A percentile compares a stretch with the other conserved stretches of the same genome.
phyloP scores from a whole-genome alignment of 805 yeast species.

The Ogataea neopini region DNA sequence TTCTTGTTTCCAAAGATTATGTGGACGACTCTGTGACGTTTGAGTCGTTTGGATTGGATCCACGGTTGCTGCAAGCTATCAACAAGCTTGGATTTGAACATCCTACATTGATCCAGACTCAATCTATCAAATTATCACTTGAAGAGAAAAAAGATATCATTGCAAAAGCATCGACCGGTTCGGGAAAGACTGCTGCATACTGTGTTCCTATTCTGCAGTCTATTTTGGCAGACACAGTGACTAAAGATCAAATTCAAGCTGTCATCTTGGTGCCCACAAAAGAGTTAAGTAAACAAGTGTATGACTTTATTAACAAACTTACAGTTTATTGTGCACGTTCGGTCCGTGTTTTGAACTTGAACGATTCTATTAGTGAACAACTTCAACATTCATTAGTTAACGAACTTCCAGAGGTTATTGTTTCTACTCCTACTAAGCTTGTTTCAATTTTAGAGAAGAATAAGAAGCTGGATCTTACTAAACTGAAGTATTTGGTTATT shows the following conservation, averaged over 20 bases:
- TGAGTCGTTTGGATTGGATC: conserved; percentile 77
- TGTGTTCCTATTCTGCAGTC: conserved; percentile 82
- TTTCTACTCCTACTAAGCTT: conserved; percentile 86
- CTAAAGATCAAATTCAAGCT: conserved; percentile 44
- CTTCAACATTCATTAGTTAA: conserved; percentile 70
- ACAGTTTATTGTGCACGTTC: conserved; percentile 68
- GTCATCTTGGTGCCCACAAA: conserved; percentile 90
- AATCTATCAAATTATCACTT: conserved; percentile 88
- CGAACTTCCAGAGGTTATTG: conserved; percentile 76
- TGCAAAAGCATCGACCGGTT: conserved; percentile 93
- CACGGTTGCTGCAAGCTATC: conserved; percentile 81
- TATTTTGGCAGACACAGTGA: conserved; percentile 49
- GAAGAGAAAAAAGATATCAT: conserved; percentile 89
- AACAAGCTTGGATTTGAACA: conserved; percentile 74
- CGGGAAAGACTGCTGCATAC: conserved; percentile 94
- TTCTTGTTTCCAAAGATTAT: conserved; percentile 65
- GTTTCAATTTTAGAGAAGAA: conserved; percentile 52
- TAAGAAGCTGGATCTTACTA: conserved; percentile 48
- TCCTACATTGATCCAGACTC: conserved; percentile 89
- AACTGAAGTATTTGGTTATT: conserved; percentile 71
- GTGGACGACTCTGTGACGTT: conserved; percentile 71
- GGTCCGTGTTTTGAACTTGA: conserved; percentile 63
- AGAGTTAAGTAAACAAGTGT: conserved; percentile 86
- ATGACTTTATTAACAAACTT: conserved; percentile 65
- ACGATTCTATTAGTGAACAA: conserved; percentile 61